Conservation (phyloP, 345 rosid species). For the Alliaria petiolata region DNA sequence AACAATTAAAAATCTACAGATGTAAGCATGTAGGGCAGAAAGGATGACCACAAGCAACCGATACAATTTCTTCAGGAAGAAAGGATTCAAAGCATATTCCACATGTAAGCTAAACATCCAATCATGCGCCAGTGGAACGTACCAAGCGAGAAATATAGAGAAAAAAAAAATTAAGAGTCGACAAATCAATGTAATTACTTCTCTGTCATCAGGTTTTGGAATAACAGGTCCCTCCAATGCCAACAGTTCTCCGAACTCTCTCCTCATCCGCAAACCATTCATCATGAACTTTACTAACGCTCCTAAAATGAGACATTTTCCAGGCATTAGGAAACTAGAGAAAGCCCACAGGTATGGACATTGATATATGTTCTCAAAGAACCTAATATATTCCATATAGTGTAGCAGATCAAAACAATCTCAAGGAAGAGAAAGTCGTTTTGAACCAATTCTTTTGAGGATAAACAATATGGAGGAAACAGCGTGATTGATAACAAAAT, state of each 20-base stretch:
- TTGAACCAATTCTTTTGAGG: not conserved
- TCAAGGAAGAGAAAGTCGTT: not conserved
- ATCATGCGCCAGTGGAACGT: constrained; percentile 12
- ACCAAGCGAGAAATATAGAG: not conserved
- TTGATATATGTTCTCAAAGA: not conserved
- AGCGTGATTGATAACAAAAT: not conserved
- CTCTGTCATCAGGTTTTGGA: constrained; percentile 35
- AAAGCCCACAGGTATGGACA: constrained; percentile 1
- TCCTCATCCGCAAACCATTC: constrained; percentile 96
- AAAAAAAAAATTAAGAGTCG: constrained; percentile 6
- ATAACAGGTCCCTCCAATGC: constrained; percentile 59
- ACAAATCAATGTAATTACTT: constrained; percentile 41
- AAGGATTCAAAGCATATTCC: constrained; percentile 81
- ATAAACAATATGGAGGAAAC: not conserved
- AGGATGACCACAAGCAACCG: constrained; percentile 96
- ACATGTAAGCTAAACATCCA: constrained; percentile 55
- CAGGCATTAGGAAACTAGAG: constrained; percentile 16
- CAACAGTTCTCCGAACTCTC: constrained; percentile 66
- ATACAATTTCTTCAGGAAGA: constrained; percentile 36
- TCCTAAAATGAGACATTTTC: constrained; percentile 45
- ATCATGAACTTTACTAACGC: constrained; percentile 75
- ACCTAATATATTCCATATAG: not conserved
- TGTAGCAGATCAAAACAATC: not conserved
- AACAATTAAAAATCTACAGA: not conserved
- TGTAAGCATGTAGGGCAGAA: constrained; percentile 51